These are phyloP conservation scores for Coemansia sp. DNA, from an alignment of 192 early-diverging fungal genomes.

Conservation along the genomic window DNA sequence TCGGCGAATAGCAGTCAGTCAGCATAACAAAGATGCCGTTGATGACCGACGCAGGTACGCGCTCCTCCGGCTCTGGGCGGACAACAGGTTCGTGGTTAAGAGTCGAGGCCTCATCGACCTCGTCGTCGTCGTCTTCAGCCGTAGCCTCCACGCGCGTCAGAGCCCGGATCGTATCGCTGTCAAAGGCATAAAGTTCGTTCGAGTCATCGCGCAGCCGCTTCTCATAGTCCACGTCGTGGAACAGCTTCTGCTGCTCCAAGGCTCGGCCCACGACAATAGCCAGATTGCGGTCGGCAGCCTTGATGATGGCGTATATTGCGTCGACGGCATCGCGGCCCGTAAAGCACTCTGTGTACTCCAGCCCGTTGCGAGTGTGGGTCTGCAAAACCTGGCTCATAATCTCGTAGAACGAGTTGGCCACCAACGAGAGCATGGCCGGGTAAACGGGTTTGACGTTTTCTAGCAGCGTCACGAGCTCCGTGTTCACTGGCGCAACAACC, in stretches of 20 bases:
- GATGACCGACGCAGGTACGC: slow-evolving; percentile 10
- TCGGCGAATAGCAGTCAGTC: slow-evolving; percentile 93
- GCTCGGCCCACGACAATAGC: slow-evolving; percentile 87
- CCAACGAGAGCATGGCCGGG: slow-evolving; percentile 71
- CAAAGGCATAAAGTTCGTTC: slow-evolving; percentile 84
- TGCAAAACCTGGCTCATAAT: slow-evolving; percentile 59
- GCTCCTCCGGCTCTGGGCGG: slow-evolving; percentile 10
- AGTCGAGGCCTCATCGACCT: slow-evolving; percentile 23
- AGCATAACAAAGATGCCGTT: slow-evolving; percentile 90
- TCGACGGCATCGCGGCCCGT: slow-evolving; percentile 90
- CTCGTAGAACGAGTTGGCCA: slow-evolving; percentile 67
- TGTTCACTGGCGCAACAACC: slow-evolving; percentile 24
- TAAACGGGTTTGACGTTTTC: slow-evolving; percentile 64
- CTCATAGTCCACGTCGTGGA: slow-evolving; percentile 89
- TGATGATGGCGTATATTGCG: slow-evolving; percentile 76
- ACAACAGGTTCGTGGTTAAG: slow-evolving; percentile 15
- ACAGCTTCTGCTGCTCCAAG: slow-evolving; percentile 86
- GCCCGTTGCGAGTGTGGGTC: slow-evolving; percentile 72
- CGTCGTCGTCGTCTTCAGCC: slow-evolving; percentile 27
- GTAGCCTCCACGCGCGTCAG: slow-evolving; percentile 19
- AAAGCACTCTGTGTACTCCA: slow-evolving; percentile 86
- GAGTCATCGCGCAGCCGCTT: slow-evolving; percentile 85
- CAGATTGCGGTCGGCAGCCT: slow-evolving; percentile 84
- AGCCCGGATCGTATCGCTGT: slow-evolving; percentile 45
- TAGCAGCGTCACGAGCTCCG: slow-evolving; percentile 38